Evolutionary conservation across 1,284 basidiomycete species (phyloP).

Genomic region (Xanthoconium separans): DNA sequence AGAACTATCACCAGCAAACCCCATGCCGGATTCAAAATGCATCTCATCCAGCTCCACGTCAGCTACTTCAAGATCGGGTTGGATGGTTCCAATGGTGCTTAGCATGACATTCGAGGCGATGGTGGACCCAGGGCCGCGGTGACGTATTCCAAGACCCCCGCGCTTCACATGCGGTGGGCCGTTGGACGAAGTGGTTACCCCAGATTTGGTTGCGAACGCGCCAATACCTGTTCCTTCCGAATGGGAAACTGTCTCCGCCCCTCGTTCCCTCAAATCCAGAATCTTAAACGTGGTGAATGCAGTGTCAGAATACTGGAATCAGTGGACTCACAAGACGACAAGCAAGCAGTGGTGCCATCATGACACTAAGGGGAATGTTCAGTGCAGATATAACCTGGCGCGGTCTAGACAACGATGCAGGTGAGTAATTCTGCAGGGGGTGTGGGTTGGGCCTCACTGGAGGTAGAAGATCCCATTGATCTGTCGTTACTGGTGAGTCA

Average conservation of each 20-base stretch:
- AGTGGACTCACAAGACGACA: constrained; percentile 58
- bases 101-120: constrained; percentile 63
- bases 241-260: constrained; percentile 69
- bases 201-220: constrained; percentile 59
- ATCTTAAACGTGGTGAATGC: constrained; percentile 47
- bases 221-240: constrained; percentile 63
- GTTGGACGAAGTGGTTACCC: constrained; percentile 47
- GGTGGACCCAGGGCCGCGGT: constrained; percentile 36
- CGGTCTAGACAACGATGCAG: constrained; percentile 45
- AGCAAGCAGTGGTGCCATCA: constrained; percentile 76
- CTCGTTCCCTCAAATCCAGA: constrained; percentile 72
- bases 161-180: constrained; percentile 38
- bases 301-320: background rate
- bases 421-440: constrained; percentile 2
- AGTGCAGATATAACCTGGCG: constrained; percentile 80
- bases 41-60: constrained; percentile 57
- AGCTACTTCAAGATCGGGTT: constrained; percentile 53
- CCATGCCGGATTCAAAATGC: constrained; percentile 39
- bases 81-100: constrained; percentile 66
- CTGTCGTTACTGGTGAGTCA: constrained; percentile 26
- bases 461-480: constrained; percentile 81
- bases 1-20: constrained; percentile 34
- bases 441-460: constrained; percentile 44
- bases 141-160: constrained; percentile 36
- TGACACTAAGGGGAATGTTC: constrained; percentile 81